Conservation (phyloP, 352 stramenopile genomes). For the Discostella stelligera region DNA sequence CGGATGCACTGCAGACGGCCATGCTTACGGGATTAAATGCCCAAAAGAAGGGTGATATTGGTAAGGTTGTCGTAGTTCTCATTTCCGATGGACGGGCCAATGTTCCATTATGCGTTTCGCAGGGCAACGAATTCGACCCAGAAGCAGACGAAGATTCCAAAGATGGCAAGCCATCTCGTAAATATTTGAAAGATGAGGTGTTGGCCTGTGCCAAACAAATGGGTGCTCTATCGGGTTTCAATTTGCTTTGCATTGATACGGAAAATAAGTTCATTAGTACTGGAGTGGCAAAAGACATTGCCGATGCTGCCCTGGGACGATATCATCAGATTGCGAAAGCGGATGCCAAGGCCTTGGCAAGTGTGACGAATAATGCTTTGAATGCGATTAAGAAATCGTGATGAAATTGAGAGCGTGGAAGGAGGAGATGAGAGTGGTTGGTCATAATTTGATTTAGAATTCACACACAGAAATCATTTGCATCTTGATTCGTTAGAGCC, state of each 20-base stretch:
- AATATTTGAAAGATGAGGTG: conserved; percentile 86
- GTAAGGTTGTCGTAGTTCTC: conserved; percentile 84
- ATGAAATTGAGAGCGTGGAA: not conserved
- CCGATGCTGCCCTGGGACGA: conserved; percentile 76
- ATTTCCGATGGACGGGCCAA: conserved; percentile 87
- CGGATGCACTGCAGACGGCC: conserved; percentile 82
- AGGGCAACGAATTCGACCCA: conserved; percentile 79
- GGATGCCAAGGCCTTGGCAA: conserved; percentile 78
- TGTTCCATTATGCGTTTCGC: conserved; percentile 83
- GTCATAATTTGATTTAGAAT: not conserved
- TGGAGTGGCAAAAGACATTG: conserved; percentile 86
- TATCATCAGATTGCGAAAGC: conserved; percentile 85
- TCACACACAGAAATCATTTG: not conserved
- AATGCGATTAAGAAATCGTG: conserved; percentile 65
- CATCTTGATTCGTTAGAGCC: not conserved
- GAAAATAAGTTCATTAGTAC: conserved; percentile 88
- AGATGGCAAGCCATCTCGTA: conserved; percentile 83
- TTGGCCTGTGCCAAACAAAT: conserved; percentile 83
- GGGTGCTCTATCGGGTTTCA: conserved; percentile 79
- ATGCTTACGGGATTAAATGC: conserved; percentile 86
- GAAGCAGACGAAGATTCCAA: conserved; percentile 72
- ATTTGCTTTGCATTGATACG: conserved; percentile 85
- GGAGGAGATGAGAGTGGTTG: not conserved
- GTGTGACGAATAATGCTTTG: conserved; percentile 73
- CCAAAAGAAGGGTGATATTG: conserved; percentile 84